phyloP scores from a whole-genome alignment of 352 stramenopile species.

The Globisporangium paroecandrum region DNA sequence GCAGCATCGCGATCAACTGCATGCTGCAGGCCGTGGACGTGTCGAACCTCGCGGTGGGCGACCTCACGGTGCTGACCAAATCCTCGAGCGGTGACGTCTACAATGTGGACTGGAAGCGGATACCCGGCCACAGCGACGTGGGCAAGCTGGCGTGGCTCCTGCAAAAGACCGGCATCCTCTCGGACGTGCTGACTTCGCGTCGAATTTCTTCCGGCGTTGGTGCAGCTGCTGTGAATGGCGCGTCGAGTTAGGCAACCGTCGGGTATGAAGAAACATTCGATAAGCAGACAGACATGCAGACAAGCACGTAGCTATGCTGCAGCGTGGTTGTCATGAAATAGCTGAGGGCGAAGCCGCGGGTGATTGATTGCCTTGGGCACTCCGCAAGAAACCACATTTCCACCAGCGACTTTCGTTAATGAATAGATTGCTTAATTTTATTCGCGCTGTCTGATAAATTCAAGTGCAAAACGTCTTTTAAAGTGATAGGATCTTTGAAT shows the following conservation, averaged over 20 bases:
- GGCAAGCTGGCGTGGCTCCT: conserved; percentile 75
- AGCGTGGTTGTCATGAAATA: neutral
- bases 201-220: neutral
- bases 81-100: conserved; percentile 44
- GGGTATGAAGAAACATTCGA: neutral
- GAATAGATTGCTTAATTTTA: conserved; percentile 1
- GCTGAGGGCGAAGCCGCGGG: neutral
- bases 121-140: conserved; percentile 70
- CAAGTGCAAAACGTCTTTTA: neutral
- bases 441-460: neutral
- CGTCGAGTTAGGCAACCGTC: neutral
- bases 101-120: conserved; percentile 74
- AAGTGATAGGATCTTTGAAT: neutral
- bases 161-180: conserved; percentile 56
- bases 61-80: conserved; percentile 34
- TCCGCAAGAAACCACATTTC: neutral
- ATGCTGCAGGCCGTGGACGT: conserved; percentile 66
- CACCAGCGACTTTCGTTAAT: neutral
- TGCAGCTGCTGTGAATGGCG: conserved; percentile 6
- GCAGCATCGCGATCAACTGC: conserved; percentile 64
- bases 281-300: neutral
- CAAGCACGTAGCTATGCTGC: neutral
- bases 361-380: neutral
- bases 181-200: conserved; percentile 20
- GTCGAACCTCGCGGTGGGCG: conserved; percentile 23